A percentile compares a stretch with the other conserved stretches of the same genome.
These are phyloP conservation scores for Spathaspora jeffriesii DNA, from an alignment of 1,139 yeast species.

Conservation along the genomic window DNA sequence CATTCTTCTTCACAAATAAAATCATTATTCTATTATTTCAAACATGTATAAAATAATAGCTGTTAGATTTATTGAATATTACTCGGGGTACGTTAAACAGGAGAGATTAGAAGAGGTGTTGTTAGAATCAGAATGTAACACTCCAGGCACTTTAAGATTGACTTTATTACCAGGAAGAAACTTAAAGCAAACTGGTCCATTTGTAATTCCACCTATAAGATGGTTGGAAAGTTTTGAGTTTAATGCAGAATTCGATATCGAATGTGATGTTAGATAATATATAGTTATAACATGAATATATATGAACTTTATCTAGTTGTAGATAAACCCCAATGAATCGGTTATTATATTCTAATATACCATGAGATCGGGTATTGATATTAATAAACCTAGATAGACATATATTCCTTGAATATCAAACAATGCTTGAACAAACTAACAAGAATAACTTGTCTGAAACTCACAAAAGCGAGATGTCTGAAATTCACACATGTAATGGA, in stretches of 20 bases:
- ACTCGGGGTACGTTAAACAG: neutral
- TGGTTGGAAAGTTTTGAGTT: neutral
- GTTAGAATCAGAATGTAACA: neutral
- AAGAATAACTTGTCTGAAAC: no score
- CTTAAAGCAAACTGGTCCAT: neutral
- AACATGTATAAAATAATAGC: neutral
- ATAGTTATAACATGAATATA: no score
- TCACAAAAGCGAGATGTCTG: no score
- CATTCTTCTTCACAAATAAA: neutral
- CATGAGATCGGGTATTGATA: no score
- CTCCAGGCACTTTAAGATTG: neutral
- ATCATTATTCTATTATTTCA: neutral
- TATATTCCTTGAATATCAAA: no score
- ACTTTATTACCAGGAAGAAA: neutral
- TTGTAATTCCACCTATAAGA: neutral
- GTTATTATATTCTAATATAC: no score
- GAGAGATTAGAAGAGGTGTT: neutral
- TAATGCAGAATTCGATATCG: conserved; percentile 6
- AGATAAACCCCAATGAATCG: no score
- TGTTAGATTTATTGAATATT: neutral
- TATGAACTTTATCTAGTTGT: no score
- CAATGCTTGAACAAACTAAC: no score
- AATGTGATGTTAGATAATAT: neutral
- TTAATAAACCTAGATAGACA: no score
- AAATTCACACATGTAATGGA: no score